phyloP scores from a whole-genome alignment of 2,329 filamentous ascomycete genomes.

The Madurella mycetomatis region DNA sequence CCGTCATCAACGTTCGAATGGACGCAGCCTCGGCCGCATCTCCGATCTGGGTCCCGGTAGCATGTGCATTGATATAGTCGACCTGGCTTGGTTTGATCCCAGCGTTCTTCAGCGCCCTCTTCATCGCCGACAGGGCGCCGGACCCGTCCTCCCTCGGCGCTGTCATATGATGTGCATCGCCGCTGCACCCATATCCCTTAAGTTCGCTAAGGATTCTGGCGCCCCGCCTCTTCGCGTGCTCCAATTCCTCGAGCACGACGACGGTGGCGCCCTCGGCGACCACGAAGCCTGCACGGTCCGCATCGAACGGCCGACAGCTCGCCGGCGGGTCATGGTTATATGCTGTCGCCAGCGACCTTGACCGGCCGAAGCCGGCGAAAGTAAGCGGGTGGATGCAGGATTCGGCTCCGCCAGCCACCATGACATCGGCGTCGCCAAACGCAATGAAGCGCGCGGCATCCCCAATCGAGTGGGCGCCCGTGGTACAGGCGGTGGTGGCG shows the following conservation, averaged over 20 bases:
- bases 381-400: conserved; percentile 94
- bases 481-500: conserved; percentile 91
- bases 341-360: conserved; percentile 75
- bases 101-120: conserved; percentile 70
- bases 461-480: conserved; percentile 88
- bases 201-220: conserved; percentile 86
- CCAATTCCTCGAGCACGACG: conserved; percentile 80
- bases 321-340: conserved; percentile 68
- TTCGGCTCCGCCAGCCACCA: conserved; percentile 93
- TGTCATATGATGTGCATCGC: conserved; percentile 91
- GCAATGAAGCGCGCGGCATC: conserved; percentile 90
- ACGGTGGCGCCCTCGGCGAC: conserved; percentile 90
- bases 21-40: conserved; percentile 85
- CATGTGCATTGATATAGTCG: conserved; percentile 94
- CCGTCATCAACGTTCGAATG: conserved; percentile 72
- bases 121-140: conserved; percentile 83
- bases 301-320: conserved; percentile 85
- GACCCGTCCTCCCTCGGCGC: conserved; percentile 77
- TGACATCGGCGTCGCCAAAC: conserved; percentile 88
- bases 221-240: conserved; percentile 75
- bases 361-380: conserved; percentile 84
- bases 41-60: conserved; percentile 80
- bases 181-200: conserved; percentile 82
- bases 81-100: conserved; percentile 63
- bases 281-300: conserved; percentile 76